Conservation (phyloP, 2,329 filamentous ascomycete species). For the Talaromyces funiculosus region DNA sequence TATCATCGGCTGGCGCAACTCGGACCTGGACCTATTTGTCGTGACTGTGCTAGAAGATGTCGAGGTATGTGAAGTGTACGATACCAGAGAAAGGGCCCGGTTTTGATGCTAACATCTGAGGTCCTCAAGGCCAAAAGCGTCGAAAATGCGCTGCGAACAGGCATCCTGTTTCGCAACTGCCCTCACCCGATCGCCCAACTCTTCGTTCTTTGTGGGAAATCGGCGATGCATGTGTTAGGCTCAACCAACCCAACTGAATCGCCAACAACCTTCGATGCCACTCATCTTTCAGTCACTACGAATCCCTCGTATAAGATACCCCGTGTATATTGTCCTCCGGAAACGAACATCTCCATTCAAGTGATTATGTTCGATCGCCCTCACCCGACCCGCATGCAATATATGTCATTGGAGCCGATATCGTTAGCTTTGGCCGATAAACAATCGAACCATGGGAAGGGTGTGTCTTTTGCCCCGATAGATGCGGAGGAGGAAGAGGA, state of each 20-base stretch:
- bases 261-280: conserved; percentile 55
- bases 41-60: conserved; percentile 85
- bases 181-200: conserved; percentile 74
- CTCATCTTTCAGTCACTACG: conserved; percentile 61
- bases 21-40: conserved; percentile 81
- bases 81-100: neutral
- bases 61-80: conserved; percentile 56
- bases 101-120: neutral
- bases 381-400: conserved; percentile 84
- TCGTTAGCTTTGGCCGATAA: conserved; percentile 79
- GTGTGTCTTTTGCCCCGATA: conserved; percentile 43
- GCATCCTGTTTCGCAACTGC: conserved; percentile 75
- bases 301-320: conserved; percentile 54
- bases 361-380: conserved; percentile 86
- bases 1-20: conserved; percentile 94
- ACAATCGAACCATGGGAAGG: conserved; percentile 33
- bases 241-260: conserved; percentile 61
- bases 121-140: conserved; percentile 63
- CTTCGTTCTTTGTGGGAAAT: conserved; percentile 75
- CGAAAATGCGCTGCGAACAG: conserved; percentile 78
- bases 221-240: conserved; percentile 79
- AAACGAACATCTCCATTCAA: conserved; percentile 69
- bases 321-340: conserved; percentile 61
- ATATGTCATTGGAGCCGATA: conserved; percentile 86
- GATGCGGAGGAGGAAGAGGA: conserved; percentile 69